A percentile compares a stretch with the other conserved stretches of the same genome.
phyloP scores from a whole-genome alignment of 768 basidiomycete genomes.

The Amanita phalloides region DNA sequence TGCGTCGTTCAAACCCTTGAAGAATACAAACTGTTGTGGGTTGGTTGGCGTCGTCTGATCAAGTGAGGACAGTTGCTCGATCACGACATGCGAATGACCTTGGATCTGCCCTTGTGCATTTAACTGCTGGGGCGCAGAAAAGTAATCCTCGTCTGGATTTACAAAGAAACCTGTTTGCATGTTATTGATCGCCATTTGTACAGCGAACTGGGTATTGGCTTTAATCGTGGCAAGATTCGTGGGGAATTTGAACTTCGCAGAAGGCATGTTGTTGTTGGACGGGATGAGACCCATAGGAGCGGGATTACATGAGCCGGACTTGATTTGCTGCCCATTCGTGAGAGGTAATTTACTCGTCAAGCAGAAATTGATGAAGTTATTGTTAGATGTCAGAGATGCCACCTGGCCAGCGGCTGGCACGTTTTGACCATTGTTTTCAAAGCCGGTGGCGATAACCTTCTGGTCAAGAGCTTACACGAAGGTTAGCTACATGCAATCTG shows the following conservation, averaged over 20 bases:
- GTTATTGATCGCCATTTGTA: constrained; percentile 26
- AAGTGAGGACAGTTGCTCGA: constrained; percentile 34
- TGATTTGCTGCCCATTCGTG: constrained; percentile 38
- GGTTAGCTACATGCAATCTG: background rate
- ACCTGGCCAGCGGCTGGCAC: constrained; percentile 33
- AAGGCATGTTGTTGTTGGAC: constrained; percentile 31
- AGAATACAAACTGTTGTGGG: constrained; percentile 48
- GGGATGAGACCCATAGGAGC: constrained; percentile 39
- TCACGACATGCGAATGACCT: constrained; percentile 49
- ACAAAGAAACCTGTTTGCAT: constrained; percentile 37
- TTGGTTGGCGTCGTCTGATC: constrained; percentile 32
- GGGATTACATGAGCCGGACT: constrained; percentile 42
- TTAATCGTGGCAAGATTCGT: constrained; percentile 27
- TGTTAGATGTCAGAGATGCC: constrained; percentile 37
- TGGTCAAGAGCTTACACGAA: constrained; percentile 26
- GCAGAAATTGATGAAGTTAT: constrained; percentile 64
- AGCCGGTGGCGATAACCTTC: constrained; percentile 26
- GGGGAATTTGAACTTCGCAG: constrained; percentile 34
- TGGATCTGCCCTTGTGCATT: constrained; percentile 29
- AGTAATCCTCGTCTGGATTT: constrained; percentile 40
- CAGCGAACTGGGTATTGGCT: constrained; percentile 31
- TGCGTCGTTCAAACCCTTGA: constrained; percentile 46
- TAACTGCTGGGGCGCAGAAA: constrained; percentile 38
- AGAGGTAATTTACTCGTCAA: constrained; percentile 30
- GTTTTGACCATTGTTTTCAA: constrained; percentile 33